These are phyloP conservation scores for Vitis rotundifolia DNA, from an alignment of 164 flowering plant genomes.

Conservation along the genomic window DNA sequence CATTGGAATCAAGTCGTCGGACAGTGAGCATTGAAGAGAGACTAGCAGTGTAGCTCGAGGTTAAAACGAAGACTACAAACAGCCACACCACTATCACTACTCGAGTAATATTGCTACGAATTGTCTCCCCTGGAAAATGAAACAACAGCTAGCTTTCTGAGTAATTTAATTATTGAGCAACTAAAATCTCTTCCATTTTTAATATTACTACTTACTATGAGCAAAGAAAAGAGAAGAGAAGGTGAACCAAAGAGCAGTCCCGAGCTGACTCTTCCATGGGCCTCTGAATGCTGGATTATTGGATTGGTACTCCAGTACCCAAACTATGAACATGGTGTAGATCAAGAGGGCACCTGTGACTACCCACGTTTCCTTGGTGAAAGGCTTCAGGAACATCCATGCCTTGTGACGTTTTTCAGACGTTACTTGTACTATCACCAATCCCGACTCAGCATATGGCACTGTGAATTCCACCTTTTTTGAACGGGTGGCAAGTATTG, in stretches of 20 bases:
- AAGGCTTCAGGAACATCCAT: conserved; percentile 54
- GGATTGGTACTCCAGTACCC: conserved; percentile 47
- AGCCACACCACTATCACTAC: too few relatives aligned
- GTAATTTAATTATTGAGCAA: background rate
- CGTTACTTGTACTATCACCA: conserved; percentile 36
- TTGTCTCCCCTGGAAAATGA: conserved; percentile 36
- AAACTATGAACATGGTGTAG: conserved; percentile 42
- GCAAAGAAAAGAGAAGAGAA: conserved; percentile 58
- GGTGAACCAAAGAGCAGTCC: conserved; percentile 55
- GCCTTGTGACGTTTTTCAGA: conserved; percentile 8
- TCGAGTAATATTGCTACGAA: too few relatives aligned
- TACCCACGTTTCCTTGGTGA: conserved; percentile 52
- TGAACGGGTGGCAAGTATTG: conserved; percentile 39
- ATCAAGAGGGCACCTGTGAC: conserved; percentile 30
- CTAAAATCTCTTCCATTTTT: background rate
- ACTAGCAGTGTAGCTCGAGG: too few relatives aligned
- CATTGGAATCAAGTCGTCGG: too few relatives aligned
- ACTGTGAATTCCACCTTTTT: conserved; percentile 48
- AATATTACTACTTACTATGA: conserved; percentile 47
- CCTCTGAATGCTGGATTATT: conserved; percentile 47
- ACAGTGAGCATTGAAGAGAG: too few relatives aligned
- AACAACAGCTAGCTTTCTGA: background rate
- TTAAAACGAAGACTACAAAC: too few relatives aligned
- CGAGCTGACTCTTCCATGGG: conserved; percentile 36
- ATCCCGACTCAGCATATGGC: conserved; percentile 49